Percentiles rank a stretch among this genome's conserved stretches.
phyloP scores from a whole-genome alignment of 169 alveolate genomes.

The Eimeria zaria region DNA sequence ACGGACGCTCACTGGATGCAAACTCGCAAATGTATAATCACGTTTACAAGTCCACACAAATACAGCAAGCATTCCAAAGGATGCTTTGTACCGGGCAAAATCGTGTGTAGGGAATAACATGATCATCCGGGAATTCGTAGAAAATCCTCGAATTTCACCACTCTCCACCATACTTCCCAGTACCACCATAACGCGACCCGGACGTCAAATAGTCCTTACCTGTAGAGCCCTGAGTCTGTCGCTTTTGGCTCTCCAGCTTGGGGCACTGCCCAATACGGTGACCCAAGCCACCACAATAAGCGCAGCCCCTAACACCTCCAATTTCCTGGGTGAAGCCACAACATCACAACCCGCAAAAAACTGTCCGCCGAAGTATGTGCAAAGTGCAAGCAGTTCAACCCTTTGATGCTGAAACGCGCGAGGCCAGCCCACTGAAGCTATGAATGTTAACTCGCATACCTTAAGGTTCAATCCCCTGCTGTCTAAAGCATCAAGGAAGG shows the following conservation, averaged over 20 bases:
- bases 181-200: slow-evolving; percentile 84
- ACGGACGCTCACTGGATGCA: background rate
- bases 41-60: background rate
- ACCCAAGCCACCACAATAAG: slow-evolving; percentile 97
- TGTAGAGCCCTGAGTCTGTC: slow-evolving; percentile 86
- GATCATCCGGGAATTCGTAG: background rate
- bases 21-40: background rate
- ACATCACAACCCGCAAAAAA: background rate
- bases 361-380: background rate
- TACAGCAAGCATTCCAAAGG: background rate
- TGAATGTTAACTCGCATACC: slow-evolving; percentile 73
- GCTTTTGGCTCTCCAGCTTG: slow-evolving; percentile 90
- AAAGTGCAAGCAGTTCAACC: background rate
- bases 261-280: slow-evolving; percentile 96
- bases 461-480: slow-evolving; percentile 90
- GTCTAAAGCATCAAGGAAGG: slow-evolving; percentile 93
- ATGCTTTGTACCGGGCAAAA: background rate
- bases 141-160: slow-evolving; percentile 56
- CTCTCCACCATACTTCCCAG: slow-evolving; percentile 85
- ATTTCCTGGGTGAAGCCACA: slow-evolving; percentile 87
- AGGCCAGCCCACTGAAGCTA: background rate
- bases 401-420: background rate
- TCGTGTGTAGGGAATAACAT: background rate
- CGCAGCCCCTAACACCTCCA: slow-evolving; percentile 97
- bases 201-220: slow-evolving; percentile 84